Percentiles rank a stretch among this genome's conserved stretches.
Conservation (phyloP, 176 grass and related monocot genomes). For the Aegilops umbellulata region DNA sequence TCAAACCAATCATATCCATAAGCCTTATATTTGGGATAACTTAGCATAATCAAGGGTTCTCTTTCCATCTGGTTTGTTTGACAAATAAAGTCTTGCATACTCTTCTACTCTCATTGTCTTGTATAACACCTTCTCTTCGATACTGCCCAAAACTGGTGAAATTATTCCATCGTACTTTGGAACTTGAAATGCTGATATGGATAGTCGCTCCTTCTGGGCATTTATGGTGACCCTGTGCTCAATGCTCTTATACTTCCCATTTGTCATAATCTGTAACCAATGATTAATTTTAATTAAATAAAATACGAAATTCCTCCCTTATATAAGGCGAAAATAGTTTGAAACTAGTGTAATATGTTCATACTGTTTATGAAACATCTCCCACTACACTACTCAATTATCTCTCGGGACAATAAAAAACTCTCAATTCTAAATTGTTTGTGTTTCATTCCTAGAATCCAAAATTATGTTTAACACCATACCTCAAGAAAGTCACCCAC, state of each 20-base stretch:
- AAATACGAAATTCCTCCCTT: not conserved
- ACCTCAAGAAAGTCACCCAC: conserved; percentile 56
- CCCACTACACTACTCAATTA: not conserved
- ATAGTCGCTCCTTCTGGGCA: conserved; percentile 34
- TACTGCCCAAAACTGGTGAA: not conserved
- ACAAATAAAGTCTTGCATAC: not conserved
- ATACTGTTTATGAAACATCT: not conserved
- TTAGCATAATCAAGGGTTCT: conserved; percentile 28
- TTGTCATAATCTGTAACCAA: conserved; percentile 33
- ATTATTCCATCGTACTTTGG: conserved; percentile 19
- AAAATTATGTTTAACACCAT: not conserved
- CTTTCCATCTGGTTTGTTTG: conserved; percentile 32
- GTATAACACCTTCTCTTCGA: not conserved
- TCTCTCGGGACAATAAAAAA: not conserved
- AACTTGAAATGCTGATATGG: conserved; percentile 31
- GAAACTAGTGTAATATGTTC: not conserved
- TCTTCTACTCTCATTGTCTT: conserved; percentile 19
- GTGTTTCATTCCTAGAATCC: not conserved
- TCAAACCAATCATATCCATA: no score
- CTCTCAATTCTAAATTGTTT: not conserved
- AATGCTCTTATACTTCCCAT: conserved; percentile 50
- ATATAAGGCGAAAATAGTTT: not conserved
- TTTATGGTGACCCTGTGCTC: conserved; percentile 53
- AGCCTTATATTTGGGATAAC: not conserved
- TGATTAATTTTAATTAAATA: not conserved